phyloP scores from a whole-genome alignment of 1,284 basidiomycete genomes.

The Puccinia novopanici region DNA sequence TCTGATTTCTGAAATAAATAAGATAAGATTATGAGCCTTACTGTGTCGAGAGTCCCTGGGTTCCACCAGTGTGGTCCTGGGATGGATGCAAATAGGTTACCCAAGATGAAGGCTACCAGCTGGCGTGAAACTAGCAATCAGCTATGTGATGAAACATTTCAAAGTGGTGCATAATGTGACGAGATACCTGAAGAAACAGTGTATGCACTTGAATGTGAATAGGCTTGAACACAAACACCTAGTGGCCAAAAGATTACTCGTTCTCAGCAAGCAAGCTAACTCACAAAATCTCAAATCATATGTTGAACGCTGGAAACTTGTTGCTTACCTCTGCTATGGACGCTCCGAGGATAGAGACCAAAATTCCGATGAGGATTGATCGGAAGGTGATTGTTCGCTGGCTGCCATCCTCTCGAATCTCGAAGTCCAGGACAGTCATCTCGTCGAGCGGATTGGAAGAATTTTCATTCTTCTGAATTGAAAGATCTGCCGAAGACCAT shows the following conservation, averaged over 20 bases:
- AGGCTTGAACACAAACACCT: slow-evolving; percentile 46
- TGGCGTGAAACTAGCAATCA: neutral
- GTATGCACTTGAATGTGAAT: slow-evolving; percentile 1
- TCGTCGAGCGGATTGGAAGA: slow-evolving; percentile 39
- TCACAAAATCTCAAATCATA: neutral
- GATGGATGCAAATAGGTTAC: slow-evolving; percentile 19
- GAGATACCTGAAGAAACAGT: slow-evolving; percentile 37
- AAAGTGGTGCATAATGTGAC: neutral
- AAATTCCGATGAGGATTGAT: slow-evolving; percentile 26
- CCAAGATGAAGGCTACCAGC: slow-evolving; percentile 28
- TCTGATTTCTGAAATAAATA: neutral
- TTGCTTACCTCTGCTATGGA: slow-evolving; percentile 37
- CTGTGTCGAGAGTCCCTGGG: slow-evolving; percentile 14
- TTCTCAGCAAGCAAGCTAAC: too few species aligned
- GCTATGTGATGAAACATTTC: too few species aligned
- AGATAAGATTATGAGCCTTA: neutral
- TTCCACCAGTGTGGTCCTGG: slow-evolving; percentile 48
- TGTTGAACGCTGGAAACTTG: slow-evolving; percentile 5
- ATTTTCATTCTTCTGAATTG: too few species aligned
- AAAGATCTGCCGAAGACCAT: too few species aligned
- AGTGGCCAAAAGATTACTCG: neutral
- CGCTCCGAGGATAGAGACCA: slow-evolving; percentile 29
- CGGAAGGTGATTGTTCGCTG: slow-evolving; percentile 14
- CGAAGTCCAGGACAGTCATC: slow-evolving; percentile 19
- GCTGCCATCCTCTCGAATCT: slow-evolving; percentile 15